Percentiles rank a stretch among this genome's conserved stretches.
phyloP scores from a whole-genome alignment of 352 stramenopile genomes.

The Globisporangium carolinianum region DNA sequence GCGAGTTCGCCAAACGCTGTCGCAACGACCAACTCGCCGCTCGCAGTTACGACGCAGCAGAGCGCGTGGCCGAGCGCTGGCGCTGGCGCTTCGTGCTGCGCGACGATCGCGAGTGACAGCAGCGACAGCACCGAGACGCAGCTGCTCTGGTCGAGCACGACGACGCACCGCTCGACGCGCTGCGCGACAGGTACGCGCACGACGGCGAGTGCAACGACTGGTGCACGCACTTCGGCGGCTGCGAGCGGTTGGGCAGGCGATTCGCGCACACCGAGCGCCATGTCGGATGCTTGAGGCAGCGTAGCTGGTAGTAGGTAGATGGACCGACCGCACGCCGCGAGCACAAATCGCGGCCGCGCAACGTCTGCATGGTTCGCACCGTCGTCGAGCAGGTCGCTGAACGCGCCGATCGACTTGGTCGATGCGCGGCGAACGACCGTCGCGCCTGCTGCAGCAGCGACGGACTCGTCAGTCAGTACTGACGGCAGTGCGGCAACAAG shows the following conservation, averaged over 20 bases:
- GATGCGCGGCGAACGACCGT: not conserved
- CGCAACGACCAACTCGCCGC: constrained; percentile 49
- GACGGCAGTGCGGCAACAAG: constrained; percentile 6
- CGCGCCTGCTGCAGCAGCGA: constrained; percentile 1
- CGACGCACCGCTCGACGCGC: constrained; percentile 52
- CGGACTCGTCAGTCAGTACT: not conserved
- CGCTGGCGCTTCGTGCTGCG: constrained; percentile 26
- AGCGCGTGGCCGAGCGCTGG: constrained; percentile 21
- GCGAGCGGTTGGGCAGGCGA: constrained; percentile 37
- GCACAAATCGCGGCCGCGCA: constrained; percentile 38
- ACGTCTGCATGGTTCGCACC: constrained; percentile 21
- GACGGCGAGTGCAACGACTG: constrained; percentile 38
- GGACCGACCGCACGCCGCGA: constrained; percentile 50
- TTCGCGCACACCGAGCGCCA: constrained; percentile 43
- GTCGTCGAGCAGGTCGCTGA: constrained; percentile 6
- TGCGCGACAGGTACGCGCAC: constrained; percentile 50
- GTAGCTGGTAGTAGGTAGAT: constrained; percentile 45
- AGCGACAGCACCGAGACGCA: constrained; percentile 58
- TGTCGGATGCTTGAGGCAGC: constrained; percentile 49
- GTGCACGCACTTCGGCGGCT: constrained; percentile 36
- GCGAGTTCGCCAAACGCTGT: constrained; percentile 65
- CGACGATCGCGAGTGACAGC: constrained; percentile 45
- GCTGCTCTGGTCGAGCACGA: constrained; percentile 61
- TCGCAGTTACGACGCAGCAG: constrained; percentile 35
- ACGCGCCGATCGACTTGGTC: constrained; percentile 4